phyloP scores from a whole-genome alignment of 805 yeast genomes.

The Myxozyma vanderwaltii region DNA sequence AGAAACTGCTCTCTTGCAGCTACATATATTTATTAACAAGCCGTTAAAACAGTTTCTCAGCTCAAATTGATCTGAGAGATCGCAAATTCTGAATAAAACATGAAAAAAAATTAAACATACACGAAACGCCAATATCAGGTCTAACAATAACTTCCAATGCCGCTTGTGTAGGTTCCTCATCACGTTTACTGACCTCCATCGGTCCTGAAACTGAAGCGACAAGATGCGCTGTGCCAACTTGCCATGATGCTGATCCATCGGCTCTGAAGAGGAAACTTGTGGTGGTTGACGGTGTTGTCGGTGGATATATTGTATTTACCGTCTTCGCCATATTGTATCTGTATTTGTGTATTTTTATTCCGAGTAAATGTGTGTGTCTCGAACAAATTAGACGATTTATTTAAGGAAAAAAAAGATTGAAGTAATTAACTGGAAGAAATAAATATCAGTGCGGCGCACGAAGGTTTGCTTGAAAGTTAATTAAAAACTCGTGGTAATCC shows the following conservation, averaged over 20 bases:
- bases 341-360: not conserved
- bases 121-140: constrained; percentile 75
- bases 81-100: not conserved
- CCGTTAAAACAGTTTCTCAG: not conserved
- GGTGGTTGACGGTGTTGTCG: constrained; percentile 4
- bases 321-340: not conserved
- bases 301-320: not conserved
- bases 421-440: too few relatives aligned
- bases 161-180: constrained; percentile 78
- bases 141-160: constrained; percentile 76
- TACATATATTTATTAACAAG: constrained; percentile 26
- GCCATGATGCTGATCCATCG: constrained; percentile 33
- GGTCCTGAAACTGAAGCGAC: constrained; percentile 88
- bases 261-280: constrained; percentile 22
- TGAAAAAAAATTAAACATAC: constrained; percentile 33
- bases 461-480: too few relatives aligned
- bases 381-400: too few relatives aligned
- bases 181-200: constrained; percentile 76
- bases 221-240: constrained; percentile 42
- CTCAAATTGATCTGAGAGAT: not conserved
- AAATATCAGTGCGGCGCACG: too few relatives aligned
- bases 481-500: too few relatives aligned
- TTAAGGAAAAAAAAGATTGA: too few relatives aligned
- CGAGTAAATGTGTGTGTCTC: too few relatives aligned
- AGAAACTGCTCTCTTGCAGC: constrained; percentile 70